Percentiles rank a stretch among this genome's conserved stretches.
Evolutionary conservation across 139 green algal genomes (phyloP).

Genomic region (Closterium sp.): DNA sequence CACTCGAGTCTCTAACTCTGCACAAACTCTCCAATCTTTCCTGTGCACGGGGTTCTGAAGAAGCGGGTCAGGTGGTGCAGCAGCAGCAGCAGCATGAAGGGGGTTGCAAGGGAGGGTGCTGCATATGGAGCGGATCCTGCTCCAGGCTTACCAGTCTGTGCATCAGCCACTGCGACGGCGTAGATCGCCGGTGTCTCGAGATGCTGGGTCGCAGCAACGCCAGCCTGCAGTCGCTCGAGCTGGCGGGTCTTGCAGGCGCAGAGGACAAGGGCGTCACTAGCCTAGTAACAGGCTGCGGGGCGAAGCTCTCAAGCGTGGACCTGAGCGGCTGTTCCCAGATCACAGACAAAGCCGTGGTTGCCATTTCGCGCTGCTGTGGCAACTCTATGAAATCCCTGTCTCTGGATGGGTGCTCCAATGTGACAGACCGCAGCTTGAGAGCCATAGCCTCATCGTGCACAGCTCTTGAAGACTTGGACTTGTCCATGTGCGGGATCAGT

Average conservation of each 20-base stretch:
- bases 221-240: neutral
- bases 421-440: neutral
- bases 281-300: neutral
- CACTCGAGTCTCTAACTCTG: neutral
- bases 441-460: constrained; percentile 1
- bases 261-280: neutral
- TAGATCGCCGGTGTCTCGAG: neutral
- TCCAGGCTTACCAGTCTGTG: neutral
- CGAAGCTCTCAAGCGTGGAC: neutral
- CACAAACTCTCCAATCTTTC: neutral
- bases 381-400: neutral
- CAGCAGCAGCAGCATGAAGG: neutral
- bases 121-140: neutral
- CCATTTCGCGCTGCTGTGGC: neutral
- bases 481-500: constrained; percentile 3
- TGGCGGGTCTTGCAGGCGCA: neutral
- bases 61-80: neutral
- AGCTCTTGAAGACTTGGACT: neutral
- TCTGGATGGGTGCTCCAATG: neutral
- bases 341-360: neutral
- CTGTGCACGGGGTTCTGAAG: neutral
- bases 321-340: neutral
- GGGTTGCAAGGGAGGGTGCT: neutral
- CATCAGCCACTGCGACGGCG: neutral
- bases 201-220: neutral